Percentiles rank a stretch among this genome's conserved stretches.
These are phyloP conservation scores for Crataegus laevigata DNA, from an alignment of 306 rosid species.

Conservation along the genomic window DNA sequence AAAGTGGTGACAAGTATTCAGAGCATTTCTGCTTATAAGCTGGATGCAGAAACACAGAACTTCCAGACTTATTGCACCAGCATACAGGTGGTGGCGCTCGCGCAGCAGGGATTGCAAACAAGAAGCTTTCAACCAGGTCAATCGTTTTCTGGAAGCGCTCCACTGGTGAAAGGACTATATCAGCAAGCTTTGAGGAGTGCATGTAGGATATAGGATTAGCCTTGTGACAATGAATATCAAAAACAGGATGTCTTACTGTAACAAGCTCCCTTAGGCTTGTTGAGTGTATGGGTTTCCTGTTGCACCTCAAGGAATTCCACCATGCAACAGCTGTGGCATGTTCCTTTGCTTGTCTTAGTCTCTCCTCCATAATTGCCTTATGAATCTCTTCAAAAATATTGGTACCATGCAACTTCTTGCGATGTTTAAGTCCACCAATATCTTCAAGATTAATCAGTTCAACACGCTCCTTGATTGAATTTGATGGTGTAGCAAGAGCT, in stretches of 20 bases:
- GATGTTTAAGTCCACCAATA: slow-evolving; percentile 43
- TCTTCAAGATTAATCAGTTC: slow-evolving; percentile 41
- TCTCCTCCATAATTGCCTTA: slow-evolving; percentile 77
- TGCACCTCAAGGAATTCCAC: slow-evolving; percentile 96
- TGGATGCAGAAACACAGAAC: slow-evolving; percentile 53
- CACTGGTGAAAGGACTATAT: slow-evolving; percentile 76
- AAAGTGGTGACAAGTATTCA: slow-evolving; percentile 57
- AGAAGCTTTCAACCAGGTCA: slow-evolving; percentile 83
- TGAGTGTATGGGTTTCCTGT: slow-evolving; percentile 63
- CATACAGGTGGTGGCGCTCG: slow-evolving; percentile 77
- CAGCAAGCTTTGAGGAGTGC: slow-evolving; percentile 81
- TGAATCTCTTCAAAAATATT: slow-evolving; percentile 84
- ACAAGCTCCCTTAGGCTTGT: slow-evolving; percentile 66
- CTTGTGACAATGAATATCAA: slow-evolving; percentile 62
- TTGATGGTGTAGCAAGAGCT: slow-evolving; percentile 70
- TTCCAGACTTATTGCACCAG: slow-evolving; percentile 71
- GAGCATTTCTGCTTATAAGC: slow-evolving; percentile 64
- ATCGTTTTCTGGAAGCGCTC: slow-evolving; percentile 71
- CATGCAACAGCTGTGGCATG: slow-evolving; percentile 78
- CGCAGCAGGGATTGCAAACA: slow-evolving; percentile 97
- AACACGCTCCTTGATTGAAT: slow-evolving; percentile 52
- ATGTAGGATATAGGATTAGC: slow-evolving; percentile 57
- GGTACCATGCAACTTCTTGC: slow-evolving; percentile 53
- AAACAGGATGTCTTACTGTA: slow-evolving; percentile 62
- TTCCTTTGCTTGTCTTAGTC: slow-evolving; percentile 66